These are phyloP conservation scores for Annulohypoxylon maeteangense DNA, from an alignment of 495 filamentous ascomycete genomes.

Conservation along the genomic window DNA sequence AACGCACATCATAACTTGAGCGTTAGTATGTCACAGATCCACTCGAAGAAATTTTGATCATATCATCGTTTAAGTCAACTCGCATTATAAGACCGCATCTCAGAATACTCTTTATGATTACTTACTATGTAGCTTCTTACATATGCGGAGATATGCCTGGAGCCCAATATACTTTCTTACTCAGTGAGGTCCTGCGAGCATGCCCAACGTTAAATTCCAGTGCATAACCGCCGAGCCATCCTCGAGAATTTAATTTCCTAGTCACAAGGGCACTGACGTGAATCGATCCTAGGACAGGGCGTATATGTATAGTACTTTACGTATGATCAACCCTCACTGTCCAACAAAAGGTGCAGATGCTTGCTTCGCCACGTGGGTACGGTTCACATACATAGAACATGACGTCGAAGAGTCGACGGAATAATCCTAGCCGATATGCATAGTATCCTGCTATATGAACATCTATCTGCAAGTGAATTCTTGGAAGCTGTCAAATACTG, in stretches of 20 bases:
- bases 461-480: conserved; percentile 14
- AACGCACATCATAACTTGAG: conserved; percentile 4
- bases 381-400: conserved; percentile 21
- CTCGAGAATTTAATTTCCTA: conserved; percentile 10
- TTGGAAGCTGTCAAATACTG: conserved; percentile 17
- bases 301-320: conserved; percentile 29
- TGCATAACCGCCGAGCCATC: conserved; percentile 32
- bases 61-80: background rate
- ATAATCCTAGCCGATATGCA: conserved; percentile 17
- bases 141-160: conserved; percentile 3
- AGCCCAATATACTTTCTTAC: conserved; percentile 24
- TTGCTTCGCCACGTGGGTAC: conserved; percentile 38
- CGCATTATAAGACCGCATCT: background rate
- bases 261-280: conserved; percentile 25
- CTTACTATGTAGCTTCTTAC: background rate
- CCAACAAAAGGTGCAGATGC: conserved; percentile 22
- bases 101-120: background rate
- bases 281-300: conserved; percentile 18
- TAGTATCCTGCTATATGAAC: conserved; percentile 23
- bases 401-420: conserved; percentile 31
- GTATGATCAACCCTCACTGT: conserved; percentile 13
- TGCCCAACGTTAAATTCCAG: conserved; percentile 33
- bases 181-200: conserved; percentile 29
- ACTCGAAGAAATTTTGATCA: background rate
- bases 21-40: background rate